Evolutionary conservation across 2,329 filamentous ascomycete species (phyloP), one percentile per base, ranked within the genome.

Genomic region (Colletotrichum siamense): DNA sequence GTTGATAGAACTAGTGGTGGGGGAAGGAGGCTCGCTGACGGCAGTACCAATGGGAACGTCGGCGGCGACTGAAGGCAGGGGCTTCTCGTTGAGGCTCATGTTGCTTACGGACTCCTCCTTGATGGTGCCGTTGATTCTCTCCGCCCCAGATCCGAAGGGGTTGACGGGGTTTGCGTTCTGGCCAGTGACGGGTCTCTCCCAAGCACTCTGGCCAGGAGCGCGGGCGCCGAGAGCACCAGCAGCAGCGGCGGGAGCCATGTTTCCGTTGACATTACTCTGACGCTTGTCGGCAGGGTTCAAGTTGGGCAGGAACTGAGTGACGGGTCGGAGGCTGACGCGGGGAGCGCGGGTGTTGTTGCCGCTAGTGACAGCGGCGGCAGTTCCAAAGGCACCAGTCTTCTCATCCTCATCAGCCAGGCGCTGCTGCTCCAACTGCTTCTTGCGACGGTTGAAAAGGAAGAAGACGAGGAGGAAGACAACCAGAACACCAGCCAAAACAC

Each of bases 281-380:
- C 88, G 86, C 81, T 89, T 88, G 71, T 91, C 89, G 9, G 44
- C 44, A 10, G 86, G 81, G 71, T 84, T 84, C 70, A 95, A 90
- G 81, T 91, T 92, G 7, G 95, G 94, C 52, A 95, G 89, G 85
- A 98, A 96, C 81, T 97, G 93, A 55, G 95, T 96, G 65, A 97
- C 91, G 4, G 96, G 96, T 66, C 95, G 94, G 70, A 98, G 89
- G 82, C 95, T 98, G 77, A 98, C 90, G 77, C 94, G 94, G n/a
- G 96, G 95, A 61, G 96, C 93, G 89, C 87, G 78, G 83, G 86
- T 77, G 87, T 90, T 79, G 83, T 87, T 71, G 86, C 84, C 57
- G n/a, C 78, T 62, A 39, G 77, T 73, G 24, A 68, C 77, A 6
- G 69, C 61, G 34, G 80, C 80, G 67, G 80, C 81, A 57, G 83